Base-by-base conservation (phyloP, 805 yeast genomes). In the Kodamaea sagamina region DNA sequence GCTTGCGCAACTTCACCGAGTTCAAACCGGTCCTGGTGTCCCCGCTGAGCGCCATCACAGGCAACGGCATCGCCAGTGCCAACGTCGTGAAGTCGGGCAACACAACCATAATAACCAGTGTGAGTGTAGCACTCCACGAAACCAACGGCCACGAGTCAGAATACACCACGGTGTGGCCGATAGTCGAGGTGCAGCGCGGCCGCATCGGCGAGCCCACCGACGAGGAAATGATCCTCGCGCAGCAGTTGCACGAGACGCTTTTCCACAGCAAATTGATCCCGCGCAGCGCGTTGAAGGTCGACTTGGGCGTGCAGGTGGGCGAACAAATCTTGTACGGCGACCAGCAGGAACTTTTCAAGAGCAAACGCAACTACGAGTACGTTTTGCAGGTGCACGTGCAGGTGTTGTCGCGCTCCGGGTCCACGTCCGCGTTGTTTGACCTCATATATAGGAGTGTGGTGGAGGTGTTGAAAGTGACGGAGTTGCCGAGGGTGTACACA, bases 181-280 rank as follows among this genome's bases (percentile, higher is more conserved):
- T 83, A 11, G 88, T 89, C 6, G 89, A 85, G 49, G 79, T 87
- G 7, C 78, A 82, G 44, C 68, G 89, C 42, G 96, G 96, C 22
- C 72, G 88, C 41, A 59, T 67, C 6, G 93, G 95, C 10, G 86
- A 89, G 0, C 95, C 96, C 21, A 80, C 90, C 1, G 86, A 82
- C 52, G 96, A 89, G 63, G 96, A 89, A 58, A 86, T 85, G 81
- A 79, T 77, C 22, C 55, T 84, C 15, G 78, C 87, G 1, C 95
- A 87, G 59, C 68, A 68, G 45, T 53, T 86, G 17, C 79, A 80
- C 53, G 86, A 86, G 49, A 67, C 77, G 4, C 58, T 88, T 4
- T 62, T 77, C 36, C 81, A 80, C 47, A 77, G 86, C 9, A 76
- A 78, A 21, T 48, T 85, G 16, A 60, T 85, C 13, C 63, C 75